phyloP scores from a whole-genome alignment of 352 stramenopile species.

The Peronosclerospora sorghi region DNA sequence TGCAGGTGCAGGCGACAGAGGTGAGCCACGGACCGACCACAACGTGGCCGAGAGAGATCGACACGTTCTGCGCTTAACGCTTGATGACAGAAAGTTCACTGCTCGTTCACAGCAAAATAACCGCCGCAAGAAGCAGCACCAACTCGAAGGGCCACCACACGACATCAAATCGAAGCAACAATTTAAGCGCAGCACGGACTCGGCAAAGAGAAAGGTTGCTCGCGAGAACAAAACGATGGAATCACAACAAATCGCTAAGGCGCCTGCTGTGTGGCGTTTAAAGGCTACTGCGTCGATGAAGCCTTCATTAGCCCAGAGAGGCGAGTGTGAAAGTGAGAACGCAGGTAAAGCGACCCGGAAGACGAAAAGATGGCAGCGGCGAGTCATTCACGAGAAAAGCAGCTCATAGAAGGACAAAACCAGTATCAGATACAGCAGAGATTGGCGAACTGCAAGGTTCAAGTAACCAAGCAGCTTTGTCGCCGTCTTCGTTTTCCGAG shows the following conservation, averaged over 20 bases:
- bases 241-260: background rate
- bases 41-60: conserved; percentile 8
- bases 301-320: background rate
- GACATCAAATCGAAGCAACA: conserved; percentile 3
- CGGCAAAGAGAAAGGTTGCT: conserved; percentile 1
- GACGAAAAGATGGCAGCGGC: conserved; percentile 19
- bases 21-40: background rate
- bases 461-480: no score
- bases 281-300: conserved; percentile 2
- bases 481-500: no score
- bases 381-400: conserved; percentile 8
- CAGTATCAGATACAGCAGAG: no score
- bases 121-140: conserved; percentile 17
- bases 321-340: conserved; percentile 3
- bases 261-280: conserved; percentile 2
- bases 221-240: conserved; percentile 7
- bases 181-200: conserved; percentile 1
- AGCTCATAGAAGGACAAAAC: conserved; percentile 7
- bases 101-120: conserved; percentile 9
- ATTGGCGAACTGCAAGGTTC: no score
- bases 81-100: conserved; percentile 4
- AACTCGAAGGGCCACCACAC: background rate
- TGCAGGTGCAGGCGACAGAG: conserved; percentile 8
- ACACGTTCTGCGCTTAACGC: conserved; percentile 17
- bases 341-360: conserved; percentile 11